Conservation (phyloP, 1,139 yeast species). For the Hemisphaericaspora xylanilytica region DNA sequence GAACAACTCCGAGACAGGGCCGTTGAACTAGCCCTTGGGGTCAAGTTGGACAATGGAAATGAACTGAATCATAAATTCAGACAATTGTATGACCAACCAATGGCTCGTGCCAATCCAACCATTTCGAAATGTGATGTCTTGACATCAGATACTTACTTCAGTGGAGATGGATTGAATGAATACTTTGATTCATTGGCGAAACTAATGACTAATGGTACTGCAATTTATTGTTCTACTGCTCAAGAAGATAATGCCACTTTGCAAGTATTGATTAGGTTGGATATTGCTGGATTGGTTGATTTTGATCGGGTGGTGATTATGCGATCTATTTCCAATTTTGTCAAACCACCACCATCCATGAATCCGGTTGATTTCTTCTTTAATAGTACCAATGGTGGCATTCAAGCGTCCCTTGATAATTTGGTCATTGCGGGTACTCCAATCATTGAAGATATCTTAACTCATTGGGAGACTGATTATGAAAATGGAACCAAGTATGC, state of each 20-base stretch:
- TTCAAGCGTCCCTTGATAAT: conserved; percentile 48
- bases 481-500: conserved; percentile 31
- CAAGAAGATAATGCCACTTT: conserved; percentile 70
- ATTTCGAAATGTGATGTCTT: conserved; percentile 57
- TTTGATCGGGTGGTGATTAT: conserved; percentile 56
- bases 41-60: conserved; percentile 46
- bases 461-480: conserved; percentile 52
- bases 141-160: conserved; percentile 62
- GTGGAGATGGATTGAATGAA: conserved; percentile 51
- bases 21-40: conserved; percentile 47
- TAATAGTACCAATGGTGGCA: conserved; percentile 52
- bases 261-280: conserved; percentile 57
- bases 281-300: conserved; percentile 54
- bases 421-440: conserved; percentile 57
- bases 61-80: conserved; percentile 44
- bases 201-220: conserved; percentile 58
- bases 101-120: conserved; percentile 49
- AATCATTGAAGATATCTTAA: conserved; percentile 50
- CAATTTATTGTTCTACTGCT: conserved; percentile 59
- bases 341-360: conserved; percentile 52
- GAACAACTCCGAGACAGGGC: conserved; percentile 60
- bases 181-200: conserved; percentile 48
- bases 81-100: conserved; percentile 44
- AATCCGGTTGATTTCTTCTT: conserved; percentile 52
- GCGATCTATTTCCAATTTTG: conserved; percentile 65